phyloP scores from a whole-genome alignment of 2,329 filamentous ascomycete genomes.

The Fusarium sp. region DNA sequence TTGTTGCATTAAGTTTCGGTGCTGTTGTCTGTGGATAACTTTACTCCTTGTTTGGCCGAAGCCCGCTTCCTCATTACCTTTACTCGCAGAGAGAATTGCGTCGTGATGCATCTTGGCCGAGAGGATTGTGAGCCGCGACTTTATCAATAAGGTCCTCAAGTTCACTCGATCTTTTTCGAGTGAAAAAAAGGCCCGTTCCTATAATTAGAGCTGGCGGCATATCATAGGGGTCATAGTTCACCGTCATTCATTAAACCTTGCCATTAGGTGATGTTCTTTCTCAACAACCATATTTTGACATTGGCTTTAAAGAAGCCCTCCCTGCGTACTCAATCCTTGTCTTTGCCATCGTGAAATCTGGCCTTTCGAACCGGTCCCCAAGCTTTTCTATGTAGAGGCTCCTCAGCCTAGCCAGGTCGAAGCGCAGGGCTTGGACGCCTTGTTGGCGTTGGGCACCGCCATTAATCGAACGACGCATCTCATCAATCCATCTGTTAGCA shows the following conservation, averaged over 20 bases:
- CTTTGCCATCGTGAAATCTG: no score
- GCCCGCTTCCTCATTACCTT: neutral
- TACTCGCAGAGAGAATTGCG: neutral
- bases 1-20: neutral
- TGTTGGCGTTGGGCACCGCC: neutral
- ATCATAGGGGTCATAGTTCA: no score
- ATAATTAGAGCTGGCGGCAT: neutral
- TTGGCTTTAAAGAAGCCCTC: no score
- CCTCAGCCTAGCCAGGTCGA: neutral
- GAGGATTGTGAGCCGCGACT: neutral
- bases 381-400: neutral
- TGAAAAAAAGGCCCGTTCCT: neutral
- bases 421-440: neutral
- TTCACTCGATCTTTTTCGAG: neutral
- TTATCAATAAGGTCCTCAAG: accelerated
- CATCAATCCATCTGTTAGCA: neutral
- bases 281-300: no score
- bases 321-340: no score
- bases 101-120: no score
- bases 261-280: no score
- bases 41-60: neutral
- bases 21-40: neutral
- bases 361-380: no score
- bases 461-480: neutral
- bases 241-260: no score